Conservation (phyloP, 2,329 filamentous ascomycete genomes). For the Aspergillus tubingensis region DNA sequence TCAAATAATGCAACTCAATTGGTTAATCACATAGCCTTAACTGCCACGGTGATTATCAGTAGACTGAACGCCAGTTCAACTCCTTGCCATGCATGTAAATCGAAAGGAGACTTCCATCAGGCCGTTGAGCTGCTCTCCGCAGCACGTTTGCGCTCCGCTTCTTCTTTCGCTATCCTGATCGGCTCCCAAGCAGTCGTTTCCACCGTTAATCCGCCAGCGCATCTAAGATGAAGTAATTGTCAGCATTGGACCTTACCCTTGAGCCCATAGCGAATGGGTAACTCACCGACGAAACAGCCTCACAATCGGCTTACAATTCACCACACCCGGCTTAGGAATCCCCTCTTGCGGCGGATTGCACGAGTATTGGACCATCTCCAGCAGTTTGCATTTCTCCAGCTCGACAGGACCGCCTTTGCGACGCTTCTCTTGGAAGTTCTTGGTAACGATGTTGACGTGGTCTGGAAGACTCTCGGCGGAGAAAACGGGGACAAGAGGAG, state of each 20-base stretch:
- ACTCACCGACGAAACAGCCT: conserved; percentile 58
- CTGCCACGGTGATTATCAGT: conserved; percentile 6
- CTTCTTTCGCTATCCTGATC: conserved; percentile 35
- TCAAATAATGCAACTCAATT: conserved; percentile 12
- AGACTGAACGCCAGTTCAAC: conserved; percentile 16
- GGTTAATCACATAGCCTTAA: background rate
- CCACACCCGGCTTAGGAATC: conserved; percentile 44
- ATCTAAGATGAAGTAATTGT: conserved; percentile 28
- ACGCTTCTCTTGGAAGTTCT: conserved; percentile 51
- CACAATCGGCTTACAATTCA: conserved; percentile 59
- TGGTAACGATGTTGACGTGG: conserved; percentile 50
- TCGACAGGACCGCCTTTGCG: conserved; percentile 55
- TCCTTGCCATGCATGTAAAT: conserved; percentile 17
- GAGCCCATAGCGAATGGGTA: background rate
- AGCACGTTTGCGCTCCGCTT: conserved; percentile 30
- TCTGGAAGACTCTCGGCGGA: conserved; percentile 53
- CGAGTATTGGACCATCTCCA: conserved; percentile 64
- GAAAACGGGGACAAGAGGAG: conserved; percentile 58
- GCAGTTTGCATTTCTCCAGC: conserved; percentile 57
- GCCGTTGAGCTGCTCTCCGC: conserved; percentile 24
- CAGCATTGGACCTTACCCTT: background rate
- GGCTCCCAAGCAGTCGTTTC: conserved; percentile 65
- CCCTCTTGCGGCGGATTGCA: conserved; percentile 56
- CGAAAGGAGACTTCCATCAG: conserved; percentile 1
- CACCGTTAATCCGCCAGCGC: conserved; percentile 58